Evolutionary conservation across 306 rosid genomes (phyloP).

Genomic region (Trifolium dubium): DNA sequence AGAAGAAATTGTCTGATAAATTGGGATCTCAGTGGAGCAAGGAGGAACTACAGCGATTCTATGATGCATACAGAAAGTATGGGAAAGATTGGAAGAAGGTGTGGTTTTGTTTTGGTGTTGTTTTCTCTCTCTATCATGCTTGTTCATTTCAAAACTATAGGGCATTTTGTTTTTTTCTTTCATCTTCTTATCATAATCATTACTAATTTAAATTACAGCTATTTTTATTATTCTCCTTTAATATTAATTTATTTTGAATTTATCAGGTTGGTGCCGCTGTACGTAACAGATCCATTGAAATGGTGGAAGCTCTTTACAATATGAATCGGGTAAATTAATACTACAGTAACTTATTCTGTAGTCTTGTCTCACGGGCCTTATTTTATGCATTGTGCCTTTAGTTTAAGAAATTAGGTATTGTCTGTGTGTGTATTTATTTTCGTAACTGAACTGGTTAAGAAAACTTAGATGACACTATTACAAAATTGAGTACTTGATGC

Average conservation of each 20-base stretch:
- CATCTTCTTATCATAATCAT: slow-evolving; percentile 2
- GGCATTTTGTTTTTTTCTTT: slow-evolving; percentile 3
- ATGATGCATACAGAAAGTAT: slow-evolving; percentile 81
- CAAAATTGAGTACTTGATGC: slow-evolving; percentile 9
- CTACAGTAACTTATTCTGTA: slow-evolving; percentile 23
- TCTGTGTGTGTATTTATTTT: slow-evolving; percentile 1
- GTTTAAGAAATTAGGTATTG: slow-evolving; percentile 27
- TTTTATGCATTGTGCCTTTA: slow-evolving; percentile 19
- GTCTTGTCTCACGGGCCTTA: not conserved
- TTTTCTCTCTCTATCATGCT: slow-evolving; percentile 37
- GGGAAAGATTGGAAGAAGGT: slow-evolving; percentile 95
- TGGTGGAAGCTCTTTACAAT: slow-evolving; percentile 86
- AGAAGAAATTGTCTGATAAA: slow-evolving; percentile 77
- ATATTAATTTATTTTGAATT: slow-evolving; percentile 45
- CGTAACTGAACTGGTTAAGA: slow-evolving; percentile 8
- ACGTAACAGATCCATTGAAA: slow-evolving; percentile 64
- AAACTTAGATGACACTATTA: slow-evolving; percentile 7
- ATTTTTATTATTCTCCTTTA: slow-evolving; percentile 29
- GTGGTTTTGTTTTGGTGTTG: slow-evolving; percentile 30
- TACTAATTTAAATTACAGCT: not conserved
- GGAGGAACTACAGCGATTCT: slow-evolving; percentile 77
- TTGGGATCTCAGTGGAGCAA: slow-evolving; percentile 89
- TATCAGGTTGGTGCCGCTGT: slow-evolving; percentile 68
- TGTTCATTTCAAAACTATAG: slow-evolving; percentile 31
- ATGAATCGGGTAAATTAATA: slow-evolving; percentile 68